Base-by-base conservation (phyloP, 139 green algal species). In the Haematococcus sp. region DNA sequence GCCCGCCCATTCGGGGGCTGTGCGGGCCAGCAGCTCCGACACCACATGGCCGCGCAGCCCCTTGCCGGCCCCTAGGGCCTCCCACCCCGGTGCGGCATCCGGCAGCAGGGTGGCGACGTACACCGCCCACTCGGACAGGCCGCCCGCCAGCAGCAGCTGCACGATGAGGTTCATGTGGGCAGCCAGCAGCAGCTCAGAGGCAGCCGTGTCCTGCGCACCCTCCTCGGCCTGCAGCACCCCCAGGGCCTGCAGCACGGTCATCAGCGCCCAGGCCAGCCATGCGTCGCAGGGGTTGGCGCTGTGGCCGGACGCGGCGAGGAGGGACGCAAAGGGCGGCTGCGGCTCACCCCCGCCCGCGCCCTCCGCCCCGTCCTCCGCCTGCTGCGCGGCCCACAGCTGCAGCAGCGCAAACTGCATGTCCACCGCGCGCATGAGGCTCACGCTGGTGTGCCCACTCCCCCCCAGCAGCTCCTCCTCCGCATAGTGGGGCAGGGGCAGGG, bases 101-200 rank as follows among this genome's bases (percentile, higher is more conserved):
- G 88, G 81, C 2, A 96, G 68, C 71, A 91, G 85, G 67, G 90
- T 76, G 9, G 91, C 92, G 11, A 92, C 91, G 64, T 93, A 97
- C 0, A 93, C 34, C 1, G 82, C 86, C 91, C 91, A 96, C 30
- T 89, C 69, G 22, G 64, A 67, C 81, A 90, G 71, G 16, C 79
- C 69, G 3, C 80, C 85, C 27, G 81, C 55, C 16, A 72, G 43
- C 75, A 84, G 80, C 75, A 94, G 76, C 83, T 94, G 87, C 5
- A 72, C 33, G 22, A 94, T 81, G 11, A 92, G 76, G 71, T 76
- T 46, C 33, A 80, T 27, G 1, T 74, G 54, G 13, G 34, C 43
- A 0, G 27, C 32, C 30, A 84, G 76, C 67, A 83, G 46, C 28
- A 70, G 19, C 20, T 51, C 56, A 64, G 25, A 9, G 19, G 27